Evolutionary conservation across 371 early-diverging fungal species (phyloP).

Genomic region (Mortierella sp.): DNA sequence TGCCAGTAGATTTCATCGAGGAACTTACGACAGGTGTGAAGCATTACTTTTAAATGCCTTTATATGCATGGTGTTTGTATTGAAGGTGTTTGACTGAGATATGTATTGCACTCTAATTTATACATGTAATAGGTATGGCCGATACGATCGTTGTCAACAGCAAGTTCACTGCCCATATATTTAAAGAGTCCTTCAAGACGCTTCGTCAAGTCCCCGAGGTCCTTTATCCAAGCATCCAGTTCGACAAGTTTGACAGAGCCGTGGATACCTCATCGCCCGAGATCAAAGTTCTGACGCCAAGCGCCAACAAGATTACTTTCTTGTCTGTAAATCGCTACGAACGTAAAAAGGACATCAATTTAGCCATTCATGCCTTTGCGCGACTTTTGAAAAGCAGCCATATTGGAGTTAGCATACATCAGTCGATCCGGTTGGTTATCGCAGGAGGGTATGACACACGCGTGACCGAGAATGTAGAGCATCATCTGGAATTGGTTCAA

Average conservation of each 20-base stretch:
- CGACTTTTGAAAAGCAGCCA: conserved; percentile 47
- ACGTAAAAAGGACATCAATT: conserved; percentile 90
- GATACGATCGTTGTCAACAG: conserved; percentile 94
- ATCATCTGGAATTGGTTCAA: conserved; percentile 77
- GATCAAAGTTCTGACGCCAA: conserved; percentile 69
- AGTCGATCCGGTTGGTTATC: conserved; percentile 74
- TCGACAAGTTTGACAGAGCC: conserved; percentile 73
- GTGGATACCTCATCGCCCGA: conserved; percentile 67
- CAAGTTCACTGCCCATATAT: conserved; percentile 87
- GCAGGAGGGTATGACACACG: conserved; percentile 93
- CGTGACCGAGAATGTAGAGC: conserved; percentile 88
- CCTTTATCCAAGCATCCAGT: conserved; percentile 89
- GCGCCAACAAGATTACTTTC: conserved; percentile 58
- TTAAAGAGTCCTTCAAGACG: conserved; percentile 76
- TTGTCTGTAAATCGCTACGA: conserved; percentile 95
- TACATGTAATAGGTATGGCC: conserved; percentile 73
- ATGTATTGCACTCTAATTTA: neutral
- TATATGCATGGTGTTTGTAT: neutral
- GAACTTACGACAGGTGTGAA: conserved; percentile 83
- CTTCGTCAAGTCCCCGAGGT: conserved; percentile 75
- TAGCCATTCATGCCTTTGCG: conserved; percentile 87
- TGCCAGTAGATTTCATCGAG: conserved; percentile 88
- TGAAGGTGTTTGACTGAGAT: neutral
- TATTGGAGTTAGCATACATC: conserved; percentile 28
- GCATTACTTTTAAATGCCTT: neutral